Base-by-base conservation (phyloP, 1,284 basidiomycete species). In the Cystobasidiaceae sp. region DNA sequence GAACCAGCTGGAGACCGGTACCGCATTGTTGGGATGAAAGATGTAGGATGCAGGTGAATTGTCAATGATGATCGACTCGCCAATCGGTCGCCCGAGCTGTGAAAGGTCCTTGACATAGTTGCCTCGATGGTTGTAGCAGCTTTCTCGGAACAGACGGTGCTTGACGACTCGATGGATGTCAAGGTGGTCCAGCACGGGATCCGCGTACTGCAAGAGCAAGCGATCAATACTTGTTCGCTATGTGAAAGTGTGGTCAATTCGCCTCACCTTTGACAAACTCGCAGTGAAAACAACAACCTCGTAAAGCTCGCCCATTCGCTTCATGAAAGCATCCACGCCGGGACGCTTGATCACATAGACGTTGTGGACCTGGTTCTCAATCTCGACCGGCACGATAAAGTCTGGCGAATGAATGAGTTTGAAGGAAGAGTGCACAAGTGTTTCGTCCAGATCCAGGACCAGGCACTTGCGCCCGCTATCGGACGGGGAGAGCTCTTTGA, bases 61-160 rank as follows among this genome's bases (percentile, higher is more conserved):
- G 81, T 98, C 94, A 71, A 99, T 85, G 79, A 98, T 98, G 75
- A 98, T 97, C 67, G 89, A 90, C 74, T 94, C 91, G 41, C 84
- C 83, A 71, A 97, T 91, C 6, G 90, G 89, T 28, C 94, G 85
- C 37, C 94, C 94, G 43, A 99, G 82, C 78, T 97, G 96, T 44
- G 92, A 97, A 34, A 99, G 82, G 78, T 99, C 96, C 90, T 98
- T 99, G 78, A 99, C 96, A 76, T 97, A 98, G 80, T 96, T 98
- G 59, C 96, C 96, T 78, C 89, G 89, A 79, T 98, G 96, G 76
- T 97, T 97, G 79, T 97, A 97, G 79, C 94, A 99, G 74, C 90
- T 93, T 80, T 99, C 94, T 66, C 94, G 83, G 85, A 99, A 99
- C 57, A 99, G 79, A 62, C 96, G 84, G 77, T 99, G 94, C n/a